Evolutionary conservation across 805 yeast species (phyloP), one percentile per base, ranked within the genome.

Genomic region (Candida dajiaensis): DNA sequence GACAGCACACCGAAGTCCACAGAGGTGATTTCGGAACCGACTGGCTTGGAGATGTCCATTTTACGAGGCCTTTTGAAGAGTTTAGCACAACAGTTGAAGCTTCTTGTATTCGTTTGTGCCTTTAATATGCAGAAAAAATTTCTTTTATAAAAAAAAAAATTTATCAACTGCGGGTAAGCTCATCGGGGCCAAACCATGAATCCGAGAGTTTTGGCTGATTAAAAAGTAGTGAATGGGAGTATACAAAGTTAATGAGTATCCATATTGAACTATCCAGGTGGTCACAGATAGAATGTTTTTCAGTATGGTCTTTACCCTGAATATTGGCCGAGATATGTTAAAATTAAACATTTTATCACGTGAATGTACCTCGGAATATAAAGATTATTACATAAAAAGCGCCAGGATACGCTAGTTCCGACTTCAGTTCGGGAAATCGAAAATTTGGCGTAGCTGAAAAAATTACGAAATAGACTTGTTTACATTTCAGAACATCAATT

Each of bases 21-120:
- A 57, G 95, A 83, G 38, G 80, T 73, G 66, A 94, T 88, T 69
- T 88, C 95, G 38, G 98, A 85, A 51, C 99, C 99, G 43, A 89
- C 92, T 42, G 99, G 98, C 64, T 85, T 86, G 38, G 97, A 82
- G 67, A 95, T 89, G 77, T 94, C 97, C 99, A 94, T 94, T 39
- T 48, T 50, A 37, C 11, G 20, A n/a, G 20, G 20, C 20, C 36
- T 18, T 33, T n/a, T 20, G 36, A 8, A 33, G 36, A 16, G 36
- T 33, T 33, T 33, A 33, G 25, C 21, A 31, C 29, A 33, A 15
- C 42, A 20, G 31, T 33, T 15, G 35, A 42, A 20, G 26, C 11
- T 23, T 13, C 18, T 13, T 22, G 25, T 26, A 37, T 33, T 11
- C 8, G 23, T 35, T 39, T 31, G 22, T 26, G 9, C 10, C 39